Evolutionary conservation across 2,329 filamentous ascomycete genomes (phyloP).

Genomic region (Helicocarpus griseus): DNA sequence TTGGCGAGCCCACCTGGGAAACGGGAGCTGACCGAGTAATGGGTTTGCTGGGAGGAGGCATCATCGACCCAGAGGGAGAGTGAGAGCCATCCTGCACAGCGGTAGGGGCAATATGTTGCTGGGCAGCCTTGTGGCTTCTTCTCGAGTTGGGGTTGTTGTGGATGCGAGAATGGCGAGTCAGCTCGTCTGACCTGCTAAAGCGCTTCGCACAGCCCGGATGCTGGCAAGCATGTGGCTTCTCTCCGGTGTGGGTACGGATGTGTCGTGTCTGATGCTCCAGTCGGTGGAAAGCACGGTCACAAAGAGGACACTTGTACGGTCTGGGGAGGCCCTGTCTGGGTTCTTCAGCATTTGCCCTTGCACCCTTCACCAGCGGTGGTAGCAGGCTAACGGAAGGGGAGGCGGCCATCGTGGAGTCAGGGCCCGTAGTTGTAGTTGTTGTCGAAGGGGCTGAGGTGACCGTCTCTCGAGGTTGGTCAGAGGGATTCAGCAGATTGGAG

Average conservation of each 20-base stretch:
- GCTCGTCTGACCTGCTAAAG: conserved; percentile 91
- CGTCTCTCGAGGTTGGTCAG: conserved; percentile 11
- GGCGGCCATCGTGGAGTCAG: conserved; percentile 32
- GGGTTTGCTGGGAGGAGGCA: conserved; percentile 67
- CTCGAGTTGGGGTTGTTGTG: conserved; percentile 98
- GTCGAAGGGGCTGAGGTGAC: conserved; percentile 13
- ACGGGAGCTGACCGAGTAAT: conserved; percentile 81
- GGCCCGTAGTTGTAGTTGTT: conserved; percentile 20
- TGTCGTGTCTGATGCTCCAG: conserved; percentile 88
- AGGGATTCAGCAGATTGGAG: conserved; percentile 62
- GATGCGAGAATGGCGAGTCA: conserved; percentile 94
- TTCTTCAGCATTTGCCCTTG: conserved; percentile 50
- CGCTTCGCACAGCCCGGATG: conserved; percentile 95
- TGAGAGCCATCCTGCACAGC: conserved; percentile 23
- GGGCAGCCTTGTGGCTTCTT: conserved; percentile 71
- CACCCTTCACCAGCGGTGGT: conserved; percentile 35
- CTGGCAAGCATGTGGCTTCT: conserved; percentile 95
- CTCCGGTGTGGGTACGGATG: conserved; percentile 93
- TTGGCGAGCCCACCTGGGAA: conserved; percentile 82
- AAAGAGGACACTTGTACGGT: conserved; percentile 96
- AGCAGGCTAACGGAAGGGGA: conserved; percentile 30
- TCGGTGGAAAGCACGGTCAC: conserved; percentile 97
- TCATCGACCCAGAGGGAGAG: conserved; percentile 52
- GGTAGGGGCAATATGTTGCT: conserved; percentile 33
- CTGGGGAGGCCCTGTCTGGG: conserved; percentile 71